phyloP scores from a whole-genome alignment of 768 basidiomycete species.

The Pleurotus eryngii region DNA sequence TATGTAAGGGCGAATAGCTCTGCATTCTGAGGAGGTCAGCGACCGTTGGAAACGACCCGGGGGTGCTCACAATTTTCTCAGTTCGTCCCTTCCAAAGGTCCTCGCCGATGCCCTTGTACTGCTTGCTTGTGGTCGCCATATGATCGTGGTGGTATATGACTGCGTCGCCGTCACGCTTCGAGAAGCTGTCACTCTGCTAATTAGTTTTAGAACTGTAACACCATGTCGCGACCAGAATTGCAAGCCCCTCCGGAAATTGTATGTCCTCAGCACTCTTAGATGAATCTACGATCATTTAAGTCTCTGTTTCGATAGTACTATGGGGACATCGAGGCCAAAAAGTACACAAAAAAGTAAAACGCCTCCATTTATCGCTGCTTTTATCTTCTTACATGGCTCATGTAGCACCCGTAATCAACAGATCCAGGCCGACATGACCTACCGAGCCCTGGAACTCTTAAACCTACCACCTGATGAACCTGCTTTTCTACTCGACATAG shows the following conservation, averaged over 20 bases:
- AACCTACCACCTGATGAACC: slow-evolving; percentile 77
- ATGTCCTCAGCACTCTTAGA: slow-evolving; percentile 22
- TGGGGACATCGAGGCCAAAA: slow-evolving; percentile 91
- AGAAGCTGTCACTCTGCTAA: no score
- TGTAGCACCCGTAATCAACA: slow-evolving; percentile 89
- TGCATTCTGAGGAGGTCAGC: slow-evolving; percentile 67
- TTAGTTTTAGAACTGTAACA: not conserved
- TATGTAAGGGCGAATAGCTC: slow-evolving; percentile 97
- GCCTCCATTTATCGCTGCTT: slow-evolving; percentile 8
- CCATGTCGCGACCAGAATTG: slow-evolving; percentile 86
- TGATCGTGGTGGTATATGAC: slow-evolving; percentile 1
- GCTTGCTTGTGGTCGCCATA: slow-evolving; percentile 77
- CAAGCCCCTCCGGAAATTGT: slow-evolving; percentile 92
- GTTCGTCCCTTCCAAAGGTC: slow-evolving; percentile 94
- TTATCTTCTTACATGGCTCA: slow-evolving; percentile 2
- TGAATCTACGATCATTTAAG: no score
- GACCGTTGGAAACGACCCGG: not conserved
- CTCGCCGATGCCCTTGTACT: slow-evolving; percentile 87
- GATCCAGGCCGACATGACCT: slow-evolving; percentile 97
- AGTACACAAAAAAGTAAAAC: slow-evolving; percentile 91
- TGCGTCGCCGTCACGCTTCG: not conserved
- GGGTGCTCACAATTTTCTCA: slow-evolving; percentile 83
- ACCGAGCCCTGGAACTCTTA: slow-evolving; percentile 88
- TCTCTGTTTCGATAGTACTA: slow-evolving; percentile 66
- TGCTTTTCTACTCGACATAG: slow-evolving; percentile 89